phyloP scores from a whole-genome alignment of 1,284 basidiomycete species.

The Apiotrichum montevideense region DNA sequence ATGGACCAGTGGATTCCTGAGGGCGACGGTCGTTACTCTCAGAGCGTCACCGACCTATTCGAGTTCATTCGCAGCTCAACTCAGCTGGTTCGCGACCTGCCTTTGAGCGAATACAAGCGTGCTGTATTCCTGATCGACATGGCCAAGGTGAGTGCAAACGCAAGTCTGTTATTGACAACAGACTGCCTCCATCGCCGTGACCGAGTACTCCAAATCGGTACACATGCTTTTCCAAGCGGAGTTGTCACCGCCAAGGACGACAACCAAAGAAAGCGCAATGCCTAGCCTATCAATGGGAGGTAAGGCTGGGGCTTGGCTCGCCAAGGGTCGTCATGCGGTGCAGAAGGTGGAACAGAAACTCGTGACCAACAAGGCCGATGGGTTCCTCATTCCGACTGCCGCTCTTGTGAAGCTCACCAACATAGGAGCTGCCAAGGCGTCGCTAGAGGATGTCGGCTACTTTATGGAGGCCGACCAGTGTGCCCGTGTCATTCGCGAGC shows the following conservation, averaged over 20 bases:
- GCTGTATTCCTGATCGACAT: constrained; percentile 45
- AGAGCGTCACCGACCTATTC: constrained; percentile 46
- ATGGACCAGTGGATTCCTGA: constrained; percentile 47
- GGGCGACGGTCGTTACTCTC: constrained; percentile 35
- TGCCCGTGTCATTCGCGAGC: constrained; percentile 32
- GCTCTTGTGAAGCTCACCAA: constrained; percentile 46
- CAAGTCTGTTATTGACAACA: background rate
- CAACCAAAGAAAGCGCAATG: background rate
- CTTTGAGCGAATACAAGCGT: constrained; percentile 43
- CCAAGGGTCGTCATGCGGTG: constrained; percentile 44
- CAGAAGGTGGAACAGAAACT: constrained; percentile 39
- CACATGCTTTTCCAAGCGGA: constrained; percentile 39
- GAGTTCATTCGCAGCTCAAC: constrained; percentile 41
- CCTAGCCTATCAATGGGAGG: constrained; percentile 13
- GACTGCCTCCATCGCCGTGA: constrained; percentile 36
- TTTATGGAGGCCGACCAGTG: constrained; percentile 43
- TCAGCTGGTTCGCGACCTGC: constrained; percentile 37
- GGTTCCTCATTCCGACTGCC: constrained; percentile 5
- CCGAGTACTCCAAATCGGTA: constrained; percentile 42
- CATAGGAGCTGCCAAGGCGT: constrained; percentile 36
- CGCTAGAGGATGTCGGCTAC: constrained; percentile 37
- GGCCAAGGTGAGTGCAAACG: constrained; percentile 21
- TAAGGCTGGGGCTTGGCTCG: constrained; percentile 44
- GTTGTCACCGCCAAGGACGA: constrained; percentile 24
- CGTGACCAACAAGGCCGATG: constrained; percentile 1